Conservation (phyloP, 495 filamentous ascomycete genomes). For the Penicillium simplicissimum region DNA sequence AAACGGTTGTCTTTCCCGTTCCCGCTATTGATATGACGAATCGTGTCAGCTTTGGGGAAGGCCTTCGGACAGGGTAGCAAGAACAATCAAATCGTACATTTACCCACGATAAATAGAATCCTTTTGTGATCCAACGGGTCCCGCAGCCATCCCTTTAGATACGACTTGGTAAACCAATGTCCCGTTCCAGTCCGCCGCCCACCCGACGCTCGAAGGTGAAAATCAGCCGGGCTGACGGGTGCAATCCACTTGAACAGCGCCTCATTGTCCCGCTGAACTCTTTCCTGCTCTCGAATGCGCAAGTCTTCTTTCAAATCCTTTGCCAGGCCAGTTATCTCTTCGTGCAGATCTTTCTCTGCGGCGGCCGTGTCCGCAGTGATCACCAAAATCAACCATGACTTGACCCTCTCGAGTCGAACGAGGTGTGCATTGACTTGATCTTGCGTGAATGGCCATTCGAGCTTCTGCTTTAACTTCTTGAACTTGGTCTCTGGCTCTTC, state of each 20-base stretch:
- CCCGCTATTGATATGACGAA: constrained; percentile 16
- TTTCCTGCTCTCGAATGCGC: constrained; percentile 19
- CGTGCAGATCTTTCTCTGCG: constrained; percentile 16
- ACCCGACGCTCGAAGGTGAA: constrained; percentile 21
- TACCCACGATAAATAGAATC: constrained; percentile 21
- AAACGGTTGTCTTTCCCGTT: constrained; percentile 27
- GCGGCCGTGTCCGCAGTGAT: constrained; percentile 21
- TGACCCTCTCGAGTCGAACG: constrained; percentile 22
- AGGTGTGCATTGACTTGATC: constrained; percentile 22
- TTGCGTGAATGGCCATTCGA: constrained; percentile 26
- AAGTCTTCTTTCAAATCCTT: constrained; percentile 21
- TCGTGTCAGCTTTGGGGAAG: background rate
- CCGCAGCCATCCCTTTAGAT: constrained; percentile 17
- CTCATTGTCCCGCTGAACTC: constrained; percentile 12
- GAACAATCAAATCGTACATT: constrained; percentile 21
- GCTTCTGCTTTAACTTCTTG: constrained; percentile 21
- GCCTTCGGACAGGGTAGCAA: background rate
- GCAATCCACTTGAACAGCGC: constrained; percentile 25
- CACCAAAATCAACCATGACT: constrained; percentile 30
- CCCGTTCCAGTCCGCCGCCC: constrained; percentile 12
- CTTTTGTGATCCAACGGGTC: background rate
- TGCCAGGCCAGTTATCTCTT: constrained; percentile 18
- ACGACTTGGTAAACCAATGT: constrained; percentile 20
- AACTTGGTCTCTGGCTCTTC: constrained; percentile 18
- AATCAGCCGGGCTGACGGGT: constrained; percentile 22